These are phyloP conservation scores for Trichocladium antarcticum DNA, from an alignment of 495 filamentous ascomycete species.

Conservation along the genomic window DNA sequence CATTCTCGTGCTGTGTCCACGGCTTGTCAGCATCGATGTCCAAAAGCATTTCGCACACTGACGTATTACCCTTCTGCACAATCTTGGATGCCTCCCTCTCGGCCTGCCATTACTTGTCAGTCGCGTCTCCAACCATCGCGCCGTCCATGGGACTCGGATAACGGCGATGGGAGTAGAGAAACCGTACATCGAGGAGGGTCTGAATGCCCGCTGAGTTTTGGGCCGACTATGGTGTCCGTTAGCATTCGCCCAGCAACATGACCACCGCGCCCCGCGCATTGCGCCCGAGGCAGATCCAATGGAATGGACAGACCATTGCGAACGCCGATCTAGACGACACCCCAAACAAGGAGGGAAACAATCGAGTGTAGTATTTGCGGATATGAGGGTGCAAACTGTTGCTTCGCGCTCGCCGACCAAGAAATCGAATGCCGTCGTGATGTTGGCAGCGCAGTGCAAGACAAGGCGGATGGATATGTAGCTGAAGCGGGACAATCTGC, in stretches of 20 bases:
- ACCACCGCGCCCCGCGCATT: background rate
- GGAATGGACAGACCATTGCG: background rate
- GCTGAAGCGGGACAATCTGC: background rate
- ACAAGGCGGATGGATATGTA: conserved; percentile 2
- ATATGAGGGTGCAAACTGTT: background rate
- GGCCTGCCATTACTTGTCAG: conserved; percentile 45
- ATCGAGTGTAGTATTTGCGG: too few species aligned
- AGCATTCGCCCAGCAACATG: background rate
- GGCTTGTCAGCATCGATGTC: conserved; percentile 3
- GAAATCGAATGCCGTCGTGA: background rate
- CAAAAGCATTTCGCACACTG: background rate
- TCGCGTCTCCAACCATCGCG: background rate
- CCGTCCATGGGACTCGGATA: too few species aligned
- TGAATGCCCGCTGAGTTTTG: conserved; percentile 98
- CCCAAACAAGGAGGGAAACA: too few species aligned
- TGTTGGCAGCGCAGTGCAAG: background rate
- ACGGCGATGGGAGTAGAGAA: conserved; percentile 1
- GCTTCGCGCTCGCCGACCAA: background rate
- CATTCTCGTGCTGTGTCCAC: conserved; percentile 31
- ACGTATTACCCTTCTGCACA: conserved; percentile 79
- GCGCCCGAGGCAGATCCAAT: background rate
- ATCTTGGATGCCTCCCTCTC: conserved; percentile 99
- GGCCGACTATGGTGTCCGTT: conserved; percentile 55
- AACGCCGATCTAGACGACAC: background rate
- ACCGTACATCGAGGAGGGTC: conserved; percentile 90